These are phyloP conservation scores for Suhomyces sp. DNA, from an alignment of 805 yeast species.

Conservation along the genomic window DNA sequence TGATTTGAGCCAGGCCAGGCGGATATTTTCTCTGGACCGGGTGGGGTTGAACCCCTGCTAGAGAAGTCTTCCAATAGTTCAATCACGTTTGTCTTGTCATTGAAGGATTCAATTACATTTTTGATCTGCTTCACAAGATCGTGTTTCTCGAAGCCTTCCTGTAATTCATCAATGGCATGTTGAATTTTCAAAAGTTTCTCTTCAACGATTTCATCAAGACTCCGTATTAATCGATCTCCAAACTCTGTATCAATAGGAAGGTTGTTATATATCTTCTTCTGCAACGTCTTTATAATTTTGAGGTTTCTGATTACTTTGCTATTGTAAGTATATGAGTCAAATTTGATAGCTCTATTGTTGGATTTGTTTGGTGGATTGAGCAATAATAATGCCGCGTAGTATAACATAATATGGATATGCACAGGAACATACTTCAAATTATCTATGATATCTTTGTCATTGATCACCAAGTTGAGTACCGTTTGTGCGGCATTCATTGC, in stretches of 20 bases:
- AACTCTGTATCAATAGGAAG: slow-evolving; percentile 54
- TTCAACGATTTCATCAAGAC: slow-evolving; percentile 31
- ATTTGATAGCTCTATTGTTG: slow-evolving; percentile 21
- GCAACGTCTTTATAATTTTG: slow-evolving; percentile 43
- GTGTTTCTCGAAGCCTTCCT: slow-evolving; percentile 16
- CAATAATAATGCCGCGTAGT: slow-evolving; percentile 60
- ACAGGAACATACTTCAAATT: slow-evolving; percentile 65
- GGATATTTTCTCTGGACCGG: slow-evolving; percentile 38
- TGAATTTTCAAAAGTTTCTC: slow-evolving; percentile 25
- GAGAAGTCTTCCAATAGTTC: slow-evolving; percentile 19
- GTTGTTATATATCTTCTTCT: slow-evolving; percentile 41
- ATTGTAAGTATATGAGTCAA: slow-evolving; percentile 23
- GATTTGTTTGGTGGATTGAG: slow-evolving; percentile 46
- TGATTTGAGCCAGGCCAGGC: slow-evolving; percentile 73
- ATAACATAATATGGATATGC: slow-evolving; percentile 71
- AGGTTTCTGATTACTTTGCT: slow-evolving; percentile 37
- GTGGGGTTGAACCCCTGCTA: slow-evolving; percentile 26
- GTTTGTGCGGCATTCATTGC: slow-evolving; percentile 66
- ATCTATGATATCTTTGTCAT: slow-evolving; percentile 56
- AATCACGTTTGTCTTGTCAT: slow-evolving; percentile 9
- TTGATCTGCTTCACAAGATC: slow-evolving; percentile 16
- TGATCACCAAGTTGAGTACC: slow-evolving; percentile 55
- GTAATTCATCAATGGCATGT: slow-evolving; percentile 19
- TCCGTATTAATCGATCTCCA: slow-evolving; percentile 42
- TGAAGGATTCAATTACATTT: slow-evolving; percentile 12